Evolutionary conservation across 148 eudicot genomes (phyloP), one percentile per base, ranked within the genome.

Genomic region (Nepenthes gracilis): DNA sequence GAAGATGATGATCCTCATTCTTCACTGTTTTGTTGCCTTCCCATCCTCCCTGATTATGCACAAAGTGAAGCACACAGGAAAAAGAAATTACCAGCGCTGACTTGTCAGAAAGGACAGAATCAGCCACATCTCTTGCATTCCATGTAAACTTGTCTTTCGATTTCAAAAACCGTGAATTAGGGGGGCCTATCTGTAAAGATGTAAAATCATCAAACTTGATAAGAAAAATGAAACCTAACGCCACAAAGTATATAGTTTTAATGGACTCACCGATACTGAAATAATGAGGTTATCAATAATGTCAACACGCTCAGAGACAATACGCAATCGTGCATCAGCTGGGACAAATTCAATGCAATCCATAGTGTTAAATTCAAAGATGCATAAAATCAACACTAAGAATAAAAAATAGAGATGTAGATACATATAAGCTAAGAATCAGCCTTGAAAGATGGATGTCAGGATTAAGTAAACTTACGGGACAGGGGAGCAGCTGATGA

Each of bases 401-500:
- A 11, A 2, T 5, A 10, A 5, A 2, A 12, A 3, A 10, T 49
- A n/a, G 53, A 11, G 2, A 11, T 49, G 53, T 1, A 5, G 45
- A 40, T 40, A 40, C 4, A 40, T 1, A 49, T 49, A 49, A n/a
- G 53, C 53, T 49, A 49, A n/a, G 53, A 5, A 49, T 2, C 35
- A 35, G 54, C 36, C 45, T 35, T 36, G 15, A 36, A 58, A 6
- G 3, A 9, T 35, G 23, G 2, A 55, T 33, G 58, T 3, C 33
- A 37, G 38, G 57, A 54, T 43, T 34, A 2, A 53, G 58, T 55
- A 34, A 58, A 84, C 99, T 93, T 86, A 93, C 99, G 96, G 10
- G 99, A 79, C 36, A 93, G 84, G 61, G 99, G 96, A 59, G 99
- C 97, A 58, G 99, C 99, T 9, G 99, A 93, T 56, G 99, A 93